Evolutionary conservation across 176 grass and related monocot species (phyloP), one percentile per base, ranked within the genome.

Genomic region (Lolium perenne): DNA sequence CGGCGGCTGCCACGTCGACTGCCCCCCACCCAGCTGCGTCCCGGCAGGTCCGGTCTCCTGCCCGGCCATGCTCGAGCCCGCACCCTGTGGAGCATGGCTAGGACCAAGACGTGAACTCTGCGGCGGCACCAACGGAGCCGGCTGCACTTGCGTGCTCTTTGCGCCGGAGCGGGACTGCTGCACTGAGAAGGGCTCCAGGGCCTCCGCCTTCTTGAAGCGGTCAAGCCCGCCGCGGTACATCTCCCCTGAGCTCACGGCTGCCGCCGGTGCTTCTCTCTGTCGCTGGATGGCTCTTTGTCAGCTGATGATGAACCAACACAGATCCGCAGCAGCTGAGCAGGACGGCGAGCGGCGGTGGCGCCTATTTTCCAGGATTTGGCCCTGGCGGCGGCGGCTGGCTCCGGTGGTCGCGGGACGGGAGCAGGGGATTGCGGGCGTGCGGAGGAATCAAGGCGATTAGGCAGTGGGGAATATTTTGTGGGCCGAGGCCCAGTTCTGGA

Each of bases 181-280:
- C 21, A 95, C 88, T 0, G 92, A 88, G 86, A 95, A 98, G 6
- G 97, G 92, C 78, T 98, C 97, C 79, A 92, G 77, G 17, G 92
- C 83, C 80, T 94, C 90, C 3, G 97, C 94, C 60, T 98, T 98
- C 86, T 98, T 95, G 79, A 98, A 98, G 84, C 94, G 91, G 20
- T 98, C 97, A 38, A 98, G 94, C 47, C 97, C 97, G 0, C 94
- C 85, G 70, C 88, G 91, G 79, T 98, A 92, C 97, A 98, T 98
- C 88, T 84, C 78, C 79, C 0, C 41, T 20, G 41, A 55, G n/a
- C 22, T 54, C 38, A 32, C 45, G 55, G 48, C 32, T 49, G 12
- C 12, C 16, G 71, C 43, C 20, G 15, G 6, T n/a, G 17, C 23
- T 14, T 6, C 17, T 66, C 43, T 29, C 48, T 49, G 6, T 4